phyloP scores from a whole-genome alignment of 2,329 filamentous ascomycete species.

The Alternaria viburni region DNA sequence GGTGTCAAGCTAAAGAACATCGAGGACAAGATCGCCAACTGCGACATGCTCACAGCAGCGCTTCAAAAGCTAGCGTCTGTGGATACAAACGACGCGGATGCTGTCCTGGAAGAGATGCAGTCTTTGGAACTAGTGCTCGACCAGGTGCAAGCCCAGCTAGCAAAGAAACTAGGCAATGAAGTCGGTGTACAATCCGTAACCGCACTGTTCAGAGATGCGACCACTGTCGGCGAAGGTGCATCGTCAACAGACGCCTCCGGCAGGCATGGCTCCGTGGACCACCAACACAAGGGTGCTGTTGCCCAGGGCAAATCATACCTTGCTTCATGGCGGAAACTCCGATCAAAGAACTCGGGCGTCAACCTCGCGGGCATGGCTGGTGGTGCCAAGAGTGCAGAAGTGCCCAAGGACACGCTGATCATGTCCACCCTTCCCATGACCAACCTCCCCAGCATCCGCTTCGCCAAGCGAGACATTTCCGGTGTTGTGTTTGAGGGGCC shows the following conservation, averaged over 20 bases:
- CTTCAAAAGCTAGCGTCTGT: constrained; percentile 82
- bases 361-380: constrained; percentile 56
- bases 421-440: constrained; percentile 65
- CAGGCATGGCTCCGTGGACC: constrained; percentile 41
- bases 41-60: constrained; percentile 88
- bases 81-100: constrained; percentile 88
- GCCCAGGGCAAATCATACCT: constrained; percentile 71
- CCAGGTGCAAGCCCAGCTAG: constrained; percentile 76
- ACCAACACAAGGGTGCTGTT: constrained; percentile 42
- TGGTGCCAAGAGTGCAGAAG: constrained; percentile 32
- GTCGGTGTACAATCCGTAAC: constrained; percentile 81
- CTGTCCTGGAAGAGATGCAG: constrained; percentile 93
- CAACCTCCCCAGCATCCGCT: constrained; percentile 75
- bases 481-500: constrained; percentile 79
- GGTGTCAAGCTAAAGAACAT: constrained; percentile 89
- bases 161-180: constrained; percentile 89
- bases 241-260: constrained; percentile 30
- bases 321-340: constrained; percentile 87
- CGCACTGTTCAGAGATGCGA: constrained; percentile 76
- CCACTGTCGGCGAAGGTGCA: constrained; percentile 40
- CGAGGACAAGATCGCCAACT: constrained; percentile 92
- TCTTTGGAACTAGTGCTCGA: constrained; percentile 84
- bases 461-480: constrained; percentile 73
- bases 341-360: constrained; percentile 83
- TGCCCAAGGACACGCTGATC: constrained; percentile 65